Percentiles rank a stretch among this genome's conserved stretches.
Evolutionary conservation across 345 rosid genomes (phyloP).

Genomic region (Clarkia xantiana): DNA sequence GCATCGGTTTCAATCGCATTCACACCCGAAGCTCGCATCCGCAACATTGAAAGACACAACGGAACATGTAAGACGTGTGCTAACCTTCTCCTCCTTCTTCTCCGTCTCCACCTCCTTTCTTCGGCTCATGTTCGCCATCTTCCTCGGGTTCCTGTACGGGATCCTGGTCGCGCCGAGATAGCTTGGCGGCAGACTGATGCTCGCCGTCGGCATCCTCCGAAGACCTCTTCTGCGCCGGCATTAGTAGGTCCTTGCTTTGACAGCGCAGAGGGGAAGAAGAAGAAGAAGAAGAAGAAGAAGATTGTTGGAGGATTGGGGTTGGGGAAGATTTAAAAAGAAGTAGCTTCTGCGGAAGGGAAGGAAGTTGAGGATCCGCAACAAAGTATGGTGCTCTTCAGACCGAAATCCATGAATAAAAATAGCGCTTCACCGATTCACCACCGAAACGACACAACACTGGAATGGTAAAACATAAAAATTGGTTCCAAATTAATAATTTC

Average conservation of each 20-base stretch:
- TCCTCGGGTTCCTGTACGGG: too few relatives aligned
- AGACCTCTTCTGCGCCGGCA: slow-evolving; percentile 75
- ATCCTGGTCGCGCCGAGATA: slow-evolving; percentile 15
- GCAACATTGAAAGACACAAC: neutral
- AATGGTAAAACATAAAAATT: too few relatives aligned
- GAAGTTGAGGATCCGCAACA: too few relatives aligned
- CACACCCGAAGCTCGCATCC: slow-evolving; percentile 1
- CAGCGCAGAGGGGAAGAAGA: neutral
- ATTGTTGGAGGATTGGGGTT: neutral
- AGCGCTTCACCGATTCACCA: too few relatives aligned
- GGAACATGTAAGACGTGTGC: neutral
- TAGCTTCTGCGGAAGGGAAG: too few relatives aligned
- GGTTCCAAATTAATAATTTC: too few relatives aligned
- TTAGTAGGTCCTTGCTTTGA: slow-evolving; percentile 14
- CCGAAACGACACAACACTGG: too few relatives aligned
- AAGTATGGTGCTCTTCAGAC: too few relatives aligned
- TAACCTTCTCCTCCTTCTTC: slow-evolving; percentile 15
- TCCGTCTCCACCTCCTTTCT: slow-evolving; percentile 13
- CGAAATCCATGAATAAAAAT: too few relatives aligned
- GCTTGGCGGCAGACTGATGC: slow-evolving; percentile 19
- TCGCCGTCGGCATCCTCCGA: slow-evolving; percentile 32
- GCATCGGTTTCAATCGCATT: slow-evolving; percentile 1
- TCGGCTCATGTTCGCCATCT: slow-evolving; percentile 16
- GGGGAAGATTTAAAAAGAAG: neutral
- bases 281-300: too few relatives aligned